These are phyloP conservation scores for Saccharomycopsis hybrid DNA, from an alignment of 1,139 yeast genomes.

Conservation along the genomic window DNA sequence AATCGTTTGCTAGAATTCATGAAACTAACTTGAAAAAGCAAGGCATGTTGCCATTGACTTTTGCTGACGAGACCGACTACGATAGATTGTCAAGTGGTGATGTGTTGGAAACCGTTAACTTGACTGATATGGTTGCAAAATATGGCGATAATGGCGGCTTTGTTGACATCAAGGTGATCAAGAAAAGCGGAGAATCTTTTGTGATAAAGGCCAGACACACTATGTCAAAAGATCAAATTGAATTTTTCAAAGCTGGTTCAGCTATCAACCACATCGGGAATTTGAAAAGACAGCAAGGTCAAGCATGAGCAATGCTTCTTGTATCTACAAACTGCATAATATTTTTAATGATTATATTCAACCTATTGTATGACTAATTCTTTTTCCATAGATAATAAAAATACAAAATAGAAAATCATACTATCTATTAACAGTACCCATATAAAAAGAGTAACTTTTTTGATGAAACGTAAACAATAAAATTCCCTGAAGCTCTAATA, in stretches of 20 bases:
- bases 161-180: constrained; percentile 64
- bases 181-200: constrained; percentile 64
- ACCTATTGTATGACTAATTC: too few relatives aligned
- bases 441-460: too few relatives aligned
- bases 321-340: too few relatives aligned
- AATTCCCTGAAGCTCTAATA: too few relatives aligned
- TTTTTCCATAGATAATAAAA: too few relatives aligned
- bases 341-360: too few relatives aligned
- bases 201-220: constrained; percentile 81
- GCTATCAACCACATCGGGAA: constrained; percentile 87
- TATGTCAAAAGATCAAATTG: constrained; percentile 93
- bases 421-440: too few relatives aligned
- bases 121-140: constrained; percentile 71
- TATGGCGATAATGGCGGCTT: constrained; percentile 85
- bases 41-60: constrained; percentile 92
- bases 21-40: constrained; percentile 91
- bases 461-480: too few relatives aligned
- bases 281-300: constrained; percentile 3
- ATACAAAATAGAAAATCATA: too few relatives aligned
- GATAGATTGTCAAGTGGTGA: constrained; percentile 77
- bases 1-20: constrained; percentile 94
- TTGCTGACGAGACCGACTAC: constrained; percentile 83
- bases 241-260: constrained; percentile 94
- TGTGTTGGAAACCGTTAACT: constrained; percentile 67
- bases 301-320: background rate